These are phyloP conservation scores for Saccharomyces pastorianus DNA, from an alignment of 1,139 yeast species.

Conservation along the genomic window DNA sequence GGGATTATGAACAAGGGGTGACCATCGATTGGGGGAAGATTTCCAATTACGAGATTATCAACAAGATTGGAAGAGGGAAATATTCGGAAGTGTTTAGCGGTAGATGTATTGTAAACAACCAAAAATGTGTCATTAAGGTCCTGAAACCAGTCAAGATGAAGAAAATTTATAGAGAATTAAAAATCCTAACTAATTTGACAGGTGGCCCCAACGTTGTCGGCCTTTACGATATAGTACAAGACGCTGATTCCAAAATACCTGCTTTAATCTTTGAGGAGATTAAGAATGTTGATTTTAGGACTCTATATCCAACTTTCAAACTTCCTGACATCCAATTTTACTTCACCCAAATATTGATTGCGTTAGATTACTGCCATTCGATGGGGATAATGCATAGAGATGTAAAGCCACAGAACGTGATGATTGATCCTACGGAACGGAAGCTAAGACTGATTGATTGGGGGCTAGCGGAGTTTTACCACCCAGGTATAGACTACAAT, in stretches of 20 bases:
- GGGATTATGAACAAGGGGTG: conserved; percentile 66
- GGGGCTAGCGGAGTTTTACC: conserved; percentile 81
- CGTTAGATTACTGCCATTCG: conserved; percentile 69
- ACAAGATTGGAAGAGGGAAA: conserved; percentile 72
- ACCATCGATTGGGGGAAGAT: conserved; percentile 67
- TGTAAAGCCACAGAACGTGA: conserved; percentile 77
- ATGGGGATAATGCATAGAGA: conserved; percentile 83
- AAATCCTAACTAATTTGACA: conserved; percentile 62
- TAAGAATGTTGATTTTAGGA: conserved; percentile 63
- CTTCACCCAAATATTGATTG: conserved; percentile 59
- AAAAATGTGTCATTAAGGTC: conserved; percentile 62
- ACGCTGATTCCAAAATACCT: conserved; percentile 63
- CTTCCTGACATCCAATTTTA: conserved; percentile 60
- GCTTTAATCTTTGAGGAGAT: conserved; percentile 68
- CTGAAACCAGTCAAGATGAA: conserved; percentile 74
- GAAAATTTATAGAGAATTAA: conserved; percentile 70
- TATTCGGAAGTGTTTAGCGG: conserved; percentile 73
- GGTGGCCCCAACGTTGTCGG: conserved; percentile 71
- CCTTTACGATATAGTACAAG: conserved; percentile 67
- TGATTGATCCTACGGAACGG: conserved; percentile 64
- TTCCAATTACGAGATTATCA: conserved; percentile 58
- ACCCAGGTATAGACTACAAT: conserved; percentile 68
- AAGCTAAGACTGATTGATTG: conserved; percentile 68
- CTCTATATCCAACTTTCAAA: conserved; percentile 58
- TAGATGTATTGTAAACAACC: conserved; percentile 38